Evolutionary conservation across 768 basidiomycete genomes (phyloP).

Genomic region (Pleurotus ostreatus): DNA sequence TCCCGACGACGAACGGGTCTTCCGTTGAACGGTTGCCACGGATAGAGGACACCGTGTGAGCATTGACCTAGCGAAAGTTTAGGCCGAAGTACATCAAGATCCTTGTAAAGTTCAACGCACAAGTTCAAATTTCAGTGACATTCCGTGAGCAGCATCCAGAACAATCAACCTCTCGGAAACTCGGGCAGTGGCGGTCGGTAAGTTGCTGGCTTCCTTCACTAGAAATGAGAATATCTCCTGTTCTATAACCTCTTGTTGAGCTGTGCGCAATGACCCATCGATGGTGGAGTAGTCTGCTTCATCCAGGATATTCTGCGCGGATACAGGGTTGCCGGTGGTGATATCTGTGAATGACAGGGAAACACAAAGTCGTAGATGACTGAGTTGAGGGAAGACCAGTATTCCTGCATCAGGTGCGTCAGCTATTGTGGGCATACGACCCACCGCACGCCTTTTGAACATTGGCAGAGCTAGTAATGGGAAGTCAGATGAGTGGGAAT

Average conservation of each 20-base stretch:
- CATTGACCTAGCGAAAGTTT: background rate
- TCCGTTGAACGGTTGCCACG: background rate
- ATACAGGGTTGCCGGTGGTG: conserved; percentile 25
- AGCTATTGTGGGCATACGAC: conserved; percentile 53
- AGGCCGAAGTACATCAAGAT: background rate
- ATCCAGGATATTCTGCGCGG: conserved; percentile 33
- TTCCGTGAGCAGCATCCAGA: conserved; percentile 70
- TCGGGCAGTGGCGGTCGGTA: conserved; percentile 72
- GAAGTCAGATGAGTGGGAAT: background rate
- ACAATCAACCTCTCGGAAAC: conserved; percentile 77
- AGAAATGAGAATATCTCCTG: conserved; percentile 76
- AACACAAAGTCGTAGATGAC: conserved; percentile 59
- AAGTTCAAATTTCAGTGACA: conserved; percentile 70
- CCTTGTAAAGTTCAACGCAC: conserved; percentile 34
- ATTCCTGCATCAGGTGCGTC: conserved; percentile 26
- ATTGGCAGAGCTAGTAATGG: conserved; percentile 49
- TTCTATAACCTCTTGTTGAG: conserved; percentile 73
- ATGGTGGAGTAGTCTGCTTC: conserved; percentile 31
- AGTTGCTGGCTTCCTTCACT: conserved; percentile 69
- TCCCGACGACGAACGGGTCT: conserved; percentile 19
- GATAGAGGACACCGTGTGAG: background rate
- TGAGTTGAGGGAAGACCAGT: conserved; percentile 63
- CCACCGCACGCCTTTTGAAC: conserved; percentile 70
- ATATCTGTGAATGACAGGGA: conserved; percentile 36
- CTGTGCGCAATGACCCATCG: conserved; percentile 48